Conservation (phyloP, 23 red algal species). For the Pyropia yezoensis region DNA sequence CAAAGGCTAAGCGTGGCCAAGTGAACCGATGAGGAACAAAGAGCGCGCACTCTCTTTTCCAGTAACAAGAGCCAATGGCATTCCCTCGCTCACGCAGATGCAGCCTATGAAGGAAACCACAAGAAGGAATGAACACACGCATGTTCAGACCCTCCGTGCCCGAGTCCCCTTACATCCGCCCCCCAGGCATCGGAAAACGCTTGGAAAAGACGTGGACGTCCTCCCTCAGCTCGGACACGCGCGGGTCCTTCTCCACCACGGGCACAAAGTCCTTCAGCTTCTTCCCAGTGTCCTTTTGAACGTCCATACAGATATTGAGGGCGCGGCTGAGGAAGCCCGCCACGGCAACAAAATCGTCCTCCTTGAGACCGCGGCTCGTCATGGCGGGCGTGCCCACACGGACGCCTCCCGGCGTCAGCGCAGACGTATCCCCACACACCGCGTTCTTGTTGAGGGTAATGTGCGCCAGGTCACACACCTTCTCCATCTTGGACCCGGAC, state of each 20-base stretch:
- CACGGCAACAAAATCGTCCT: conserved; percentile 70
- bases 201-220: conserved; percentile 58
- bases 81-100: too few species aligned
- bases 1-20: too few species aligned
- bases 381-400: conserved; percentile 90
- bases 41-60: too few species aligned
- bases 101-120: too few species aligned
- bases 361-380: conserved; percentile 78
- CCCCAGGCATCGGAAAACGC: conserved; percentile 73
- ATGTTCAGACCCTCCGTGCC: neutral
- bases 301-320: conserved; percentile 49
- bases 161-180: conserved; percentile 7
- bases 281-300: conserved; percentile 76
- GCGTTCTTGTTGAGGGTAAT: conserved; percentile 99
- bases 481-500: conserved; percentile 86
- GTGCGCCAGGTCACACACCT: conserved; percentile 69
- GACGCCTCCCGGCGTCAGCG: conserved; percentile 87
- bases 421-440: conserved; percentile 74
- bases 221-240: conserved; percentile 35
- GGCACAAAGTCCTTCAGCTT: conserved; percentile 94
- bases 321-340: conserved; percentile 68
- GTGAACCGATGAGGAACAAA: too few species aligned
- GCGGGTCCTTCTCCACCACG: conserved; percentile 45
- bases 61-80: too few species aligned
- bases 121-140: too few species aligned